Evolutionary conservation across 176 grass and related monocot species (phyloP), one percentile per base, ranked within the genome.

Genomic region (Dactylis glomerata): DNA sequence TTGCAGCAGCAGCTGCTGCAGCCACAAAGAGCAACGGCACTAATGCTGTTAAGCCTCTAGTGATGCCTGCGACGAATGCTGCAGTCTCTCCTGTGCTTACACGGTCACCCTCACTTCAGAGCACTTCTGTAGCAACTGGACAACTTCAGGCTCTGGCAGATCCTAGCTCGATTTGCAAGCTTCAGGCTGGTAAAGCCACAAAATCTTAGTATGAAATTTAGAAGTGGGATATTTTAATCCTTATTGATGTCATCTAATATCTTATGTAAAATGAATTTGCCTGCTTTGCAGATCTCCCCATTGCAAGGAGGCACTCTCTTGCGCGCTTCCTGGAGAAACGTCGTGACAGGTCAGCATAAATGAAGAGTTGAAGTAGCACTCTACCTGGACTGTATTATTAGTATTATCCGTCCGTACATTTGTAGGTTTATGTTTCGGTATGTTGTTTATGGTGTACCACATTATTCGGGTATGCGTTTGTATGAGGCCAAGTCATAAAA

Each of bases 241-340:
- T 15, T 27, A 1, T 38, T 75, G 28, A 57, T 31, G 64, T 10
- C 26, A 44, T 47, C 28, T 30, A 30, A 68, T 1, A 78, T 68
- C 10, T 26, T 19, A 8, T 41, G 4, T 51, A 31, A 85, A 74
- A 47, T 17, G 44, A 26, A 85, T 75, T 80, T 69, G 41, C 55
- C 26, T 33, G 8, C 41, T 76, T 31, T 38, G 50, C 87, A 98
- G 93, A 98, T 88, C 78, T 98, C 9, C 96, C 96, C 23, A 89
- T 98, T 87, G 96, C 93, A 45, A 98, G 93, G 89, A 92, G 91
- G 83, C 89, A 98, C 83, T 98, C 96, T 8, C 96, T 98, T 85
- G 89, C 89, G 72, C 93, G 87, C 27, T 98, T 98, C 91, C 77
- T 98, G 78, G 96, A 95, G 80, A 98, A 98, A 74, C 96, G 93